A percentile compares a stretch with the other conserved stretches of the same genome.
Evolutionary conservation across 2,329 filamentous ascomycete species (phyloP).

Genomic region (Talaromyces albobiverticillius): DNA sequence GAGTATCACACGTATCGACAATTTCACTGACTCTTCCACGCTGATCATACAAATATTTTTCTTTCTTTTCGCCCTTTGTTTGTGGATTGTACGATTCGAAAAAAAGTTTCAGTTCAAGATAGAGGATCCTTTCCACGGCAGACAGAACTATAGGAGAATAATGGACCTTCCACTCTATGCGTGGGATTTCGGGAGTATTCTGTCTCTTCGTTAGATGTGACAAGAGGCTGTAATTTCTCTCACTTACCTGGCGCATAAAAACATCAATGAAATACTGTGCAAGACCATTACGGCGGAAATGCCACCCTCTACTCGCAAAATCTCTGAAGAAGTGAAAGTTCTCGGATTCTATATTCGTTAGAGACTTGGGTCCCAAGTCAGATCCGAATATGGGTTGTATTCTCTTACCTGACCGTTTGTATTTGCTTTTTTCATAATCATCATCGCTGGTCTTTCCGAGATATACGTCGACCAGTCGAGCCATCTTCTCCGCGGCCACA

Average conservation of each 20-base stretch:
- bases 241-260: constrained; percentile 45
- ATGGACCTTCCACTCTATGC: constrained; percentile 46
- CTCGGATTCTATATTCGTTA: constrained; percentile 46
- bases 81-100: constrained; percentile 52
- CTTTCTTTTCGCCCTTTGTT: constrained; percentile 23
- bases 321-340: constrained; percentile 54
- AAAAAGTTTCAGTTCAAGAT: constrained; percentile 55
- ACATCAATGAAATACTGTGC: constrained; percentile 56
- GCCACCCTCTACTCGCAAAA: constrained; percentile 51
- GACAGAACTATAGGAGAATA: constrained; percentile 45
- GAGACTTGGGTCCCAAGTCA: constrained; percentile 10
- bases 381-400: not conserved
- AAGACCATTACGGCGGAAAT: constrained; percentile 48
- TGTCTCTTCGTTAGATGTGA: constrained; percentile 14
- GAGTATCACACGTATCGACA: constrained; percentile 43
- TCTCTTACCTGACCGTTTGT: constrained; percentile 33
- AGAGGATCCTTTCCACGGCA: constrained; percentile 50
- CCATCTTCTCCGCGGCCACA: constrained; percentile 58
- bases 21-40: constrained; percentile 44
- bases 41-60: constrained; percentile 26
- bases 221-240: not conserved
- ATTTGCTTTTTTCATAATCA: constrained; percentile 44
- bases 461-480: constrained; percentile 53
- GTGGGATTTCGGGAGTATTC: constrained; percentile 43
- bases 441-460: constrained; percentile 53